These are phyloP conservation scores for Coemansia sp. DNA, from an alignment of 192 early-diverging fungal genomes.

Conservation along the genomic window DNA sequence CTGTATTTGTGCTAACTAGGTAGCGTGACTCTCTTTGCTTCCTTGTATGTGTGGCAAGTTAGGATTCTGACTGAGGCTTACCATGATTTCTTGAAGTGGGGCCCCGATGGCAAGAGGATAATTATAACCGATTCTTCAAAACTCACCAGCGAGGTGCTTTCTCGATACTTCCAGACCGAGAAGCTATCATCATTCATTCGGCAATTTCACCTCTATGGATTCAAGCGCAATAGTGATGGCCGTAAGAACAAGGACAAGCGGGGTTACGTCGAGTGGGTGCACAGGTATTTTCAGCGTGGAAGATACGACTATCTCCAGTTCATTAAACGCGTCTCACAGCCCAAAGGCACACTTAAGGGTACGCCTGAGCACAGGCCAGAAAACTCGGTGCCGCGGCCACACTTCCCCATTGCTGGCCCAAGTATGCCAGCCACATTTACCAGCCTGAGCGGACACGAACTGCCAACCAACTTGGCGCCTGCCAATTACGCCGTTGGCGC, in stretches of 20 bases:
- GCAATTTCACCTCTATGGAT: slow-evolving; percentile 49
- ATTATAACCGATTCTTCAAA: slow-evolving; percentile 4
- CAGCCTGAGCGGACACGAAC: not conserved
- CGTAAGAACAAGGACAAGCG: slow-evolving; percentile 24
- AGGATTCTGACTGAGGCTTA: slow-evolving; percentile 13
- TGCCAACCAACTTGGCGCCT: not conserved
- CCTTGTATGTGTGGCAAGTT: not conserved
- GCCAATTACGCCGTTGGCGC: not conserved
- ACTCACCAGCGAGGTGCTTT: slow-evolving; percentile 8
- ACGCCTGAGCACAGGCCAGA: not conserved
- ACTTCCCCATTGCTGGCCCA: not conserved
- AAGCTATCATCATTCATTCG: slow-evolving; percentile 41
- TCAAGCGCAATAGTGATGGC: slow-evolving; percentile 37
- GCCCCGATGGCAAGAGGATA: slow-evolving; percentile 16
- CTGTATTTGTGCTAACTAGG: not conserved
- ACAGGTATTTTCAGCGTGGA: slow-evolving; percentile 18
- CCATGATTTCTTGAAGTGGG: slow-evolving; percentile 26
- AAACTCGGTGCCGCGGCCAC: not conserved
- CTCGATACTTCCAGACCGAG: slow-evolving; percentile 19
- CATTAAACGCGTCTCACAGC: slow-evolving; percentile 5
- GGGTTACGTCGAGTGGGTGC: slow-evolving; percentile 13
- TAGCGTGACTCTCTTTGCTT: not conserved
- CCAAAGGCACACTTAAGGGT: not conserved
- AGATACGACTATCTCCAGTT: slow-evolving; percentile 8
- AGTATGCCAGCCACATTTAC: not conserved